Base-by-base conservation (phyloP, 305 asterid species). In the Fraxinus baroniana region DNA sequence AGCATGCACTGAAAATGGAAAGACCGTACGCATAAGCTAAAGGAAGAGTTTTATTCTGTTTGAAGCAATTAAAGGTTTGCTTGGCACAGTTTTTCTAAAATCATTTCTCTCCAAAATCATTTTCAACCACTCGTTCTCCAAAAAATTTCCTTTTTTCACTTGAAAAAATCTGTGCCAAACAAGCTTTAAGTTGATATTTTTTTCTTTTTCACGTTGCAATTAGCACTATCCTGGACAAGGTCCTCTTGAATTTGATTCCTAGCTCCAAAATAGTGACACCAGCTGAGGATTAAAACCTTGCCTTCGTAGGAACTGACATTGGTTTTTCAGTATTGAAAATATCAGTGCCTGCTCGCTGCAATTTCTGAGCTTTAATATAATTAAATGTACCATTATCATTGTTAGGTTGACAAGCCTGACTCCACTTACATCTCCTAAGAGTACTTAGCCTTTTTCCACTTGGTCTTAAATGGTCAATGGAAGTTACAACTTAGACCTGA, bases 401-500 rank as follows among this genome's bases (percentile, higher is more conserved):
- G 36, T n/a, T 26, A 3, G 73, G 73, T 22, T 10, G 6, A 64
- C 35, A 64, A 64, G 33, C 73, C 33, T 24, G 73, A 8, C 73
- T 64, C 73, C 32, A 24, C 72, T 64, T 64, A 17, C 28, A 64
- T 22, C 32, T 26, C 73, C 24, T 24, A 64, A 24, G 73, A 64
- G 35, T 24, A 64, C 35, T 7, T 24, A 32, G 15, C 71, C 71
- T 57, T 57, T 57, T 18, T 57, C 24, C 68, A n/a, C 22, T 24
- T 64, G 17, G 30, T 3, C 73, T 64, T 64, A 18, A 22, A 64
- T 28, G 20, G 74, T 30, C 36, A 28, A 70, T 2, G 6, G 3
- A 30, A 70, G 75, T 70, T 70, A 70, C 12, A 70, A 28, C 75
- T 70, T 70, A 28, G 75, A 28, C 76, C 41, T 32, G 75, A 70